Percentiles rank a stretch among this genome's conserved stretches.
phyloP scores from a whole-genome alignment of 176 grass and related monocot species.

The Aegilops speltoides region DNA sequence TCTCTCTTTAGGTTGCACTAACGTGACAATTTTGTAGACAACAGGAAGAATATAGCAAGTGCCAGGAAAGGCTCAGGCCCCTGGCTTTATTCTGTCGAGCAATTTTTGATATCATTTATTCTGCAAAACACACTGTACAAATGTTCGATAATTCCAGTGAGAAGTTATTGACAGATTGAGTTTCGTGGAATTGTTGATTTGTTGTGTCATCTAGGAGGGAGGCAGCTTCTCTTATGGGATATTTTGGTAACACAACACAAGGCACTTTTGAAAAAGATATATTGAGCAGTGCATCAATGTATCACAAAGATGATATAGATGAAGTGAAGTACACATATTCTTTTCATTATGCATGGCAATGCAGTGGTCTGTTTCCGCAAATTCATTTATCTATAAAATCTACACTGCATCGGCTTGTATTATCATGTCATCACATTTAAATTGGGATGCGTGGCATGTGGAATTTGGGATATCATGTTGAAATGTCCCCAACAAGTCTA shows the following conservation, averaged over 20 bases:
- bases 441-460: too few species aligned
- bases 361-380: too few species aligned
- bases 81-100: slow-evolving; percentile 15
- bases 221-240: neutral
- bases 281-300: too few species aligned
- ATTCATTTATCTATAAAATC: too few species aligned
- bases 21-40: slow-evolving; percentile 53
- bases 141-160: slow-evolving; percentile 3
- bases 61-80: neutral
- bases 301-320: too few species aligned
- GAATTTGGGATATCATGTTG: too few species aligned
- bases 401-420: too few species aligned
- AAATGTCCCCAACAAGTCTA: too few species aligned
- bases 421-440: too few species aligned
- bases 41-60: neutral
- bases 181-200: neutral
- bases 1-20: slow-evolving; percentile 17
- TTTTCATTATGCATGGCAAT: too few species aligned
- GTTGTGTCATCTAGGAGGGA: neutral
- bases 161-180: neutral
- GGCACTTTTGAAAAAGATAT: neutral
- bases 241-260: neutral
- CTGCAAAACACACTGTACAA: neutral
- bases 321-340: too few species aligned
- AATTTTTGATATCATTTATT: slow-evolving; percentile 15